Conservation (phyloP, 2,329 filamentous ascomycete genomes). For the Blastomyces percursus region DNA sequence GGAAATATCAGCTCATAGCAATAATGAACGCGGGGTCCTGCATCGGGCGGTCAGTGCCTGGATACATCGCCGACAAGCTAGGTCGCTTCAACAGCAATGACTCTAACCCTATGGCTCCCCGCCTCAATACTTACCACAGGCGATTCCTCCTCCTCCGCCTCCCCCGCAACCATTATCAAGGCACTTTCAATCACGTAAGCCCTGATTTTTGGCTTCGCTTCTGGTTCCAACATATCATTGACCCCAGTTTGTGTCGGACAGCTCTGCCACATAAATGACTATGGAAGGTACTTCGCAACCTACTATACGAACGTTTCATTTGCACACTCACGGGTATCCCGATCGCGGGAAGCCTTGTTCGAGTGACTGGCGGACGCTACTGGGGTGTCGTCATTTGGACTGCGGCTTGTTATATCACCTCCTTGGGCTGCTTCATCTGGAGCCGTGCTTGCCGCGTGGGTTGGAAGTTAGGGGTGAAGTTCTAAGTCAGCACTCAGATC, state of each 20-base stretch:
- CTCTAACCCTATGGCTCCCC: conserved; percentile 47
- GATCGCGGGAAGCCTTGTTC: conserved; percentile 20
- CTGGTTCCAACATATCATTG: conserved; percentile 22
- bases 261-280: conserved; percentile 21
- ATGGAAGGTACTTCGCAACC: conserved; percentile 20
- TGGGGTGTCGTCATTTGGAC: conserved; percentile 17
- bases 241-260: conserved; percentile 25
- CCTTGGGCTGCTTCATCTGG: conserved; percentile 16
- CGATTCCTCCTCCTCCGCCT: conserved; percentile 7
- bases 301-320: conserved; percentile 19
- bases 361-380: conserved; percentile 13
- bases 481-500: background rate
- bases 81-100: conserved; percentile 45
- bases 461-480: conserved; percentile 13
- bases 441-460: conserved; percentile 17
- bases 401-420: conserved; percentile 18
- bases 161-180: background rate
- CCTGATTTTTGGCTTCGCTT: conserved; percentile 20
- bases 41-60: conserved; percentile 46
- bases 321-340: conserved; percentile 18
- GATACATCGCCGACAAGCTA: conserved; percentile 42
- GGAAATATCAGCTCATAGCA: conserved; percentile 40
- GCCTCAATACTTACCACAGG: conserved; percentile 39
- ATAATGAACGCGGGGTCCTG: conserved; percentile 40
- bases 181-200: conserved; percentile 13